phyloP scores from a whole-genome alignment of 2,329 filamentous ascomycete species.

The Fusarium bactridioides region DNA sequence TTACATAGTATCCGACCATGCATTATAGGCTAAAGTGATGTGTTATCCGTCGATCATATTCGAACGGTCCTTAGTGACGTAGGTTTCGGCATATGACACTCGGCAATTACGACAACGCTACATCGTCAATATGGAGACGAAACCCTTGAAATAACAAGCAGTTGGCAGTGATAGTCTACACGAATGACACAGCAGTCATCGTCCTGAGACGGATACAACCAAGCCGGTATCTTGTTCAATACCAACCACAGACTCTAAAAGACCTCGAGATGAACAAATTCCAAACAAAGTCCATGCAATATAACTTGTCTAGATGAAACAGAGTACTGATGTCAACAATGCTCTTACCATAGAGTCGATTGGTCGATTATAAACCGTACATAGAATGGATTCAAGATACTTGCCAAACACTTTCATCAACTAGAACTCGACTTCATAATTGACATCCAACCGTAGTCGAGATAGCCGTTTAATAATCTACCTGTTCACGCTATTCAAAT shows the following conservation, averaged over 20 bases:
- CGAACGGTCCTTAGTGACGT: constrained; percentile 12
- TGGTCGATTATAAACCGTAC: background rate
- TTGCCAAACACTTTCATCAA: background rate
- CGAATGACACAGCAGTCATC: background rate
- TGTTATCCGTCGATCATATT: constrained; percentile 10
- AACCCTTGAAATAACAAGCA: background rate
- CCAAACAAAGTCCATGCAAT: background rate
- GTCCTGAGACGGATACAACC: background rate
- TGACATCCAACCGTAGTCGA: background rate
- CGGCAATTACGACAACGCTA: background rate
- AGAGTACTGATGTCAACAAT: background rate
- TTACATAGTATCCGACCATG: background rate
- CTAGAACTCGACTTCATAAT: background rate
- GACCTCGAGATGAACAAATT: background rate
- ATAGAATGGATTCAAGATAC: background rate
- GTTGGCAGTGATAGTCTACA: background rate
- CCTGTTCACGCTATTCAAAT: background rate
- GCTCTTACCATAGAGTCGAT: background rate
- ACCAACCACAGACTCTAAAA: background rate
- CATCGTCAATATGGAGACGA: background rate
- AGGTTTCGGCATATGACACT: constrained; percentile 6
- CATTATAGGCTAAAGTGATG: constrained; percentile 6
- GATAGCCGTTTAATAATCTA: background rate
- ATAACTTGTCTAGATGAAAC: background rate
- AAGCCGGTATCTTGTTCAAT: background rate